These are phyloP conservation scores for Gaultheria prostrata DNA, from an alignment of 148 eudicot genomes.

Conservation along the genomic window DNA sequence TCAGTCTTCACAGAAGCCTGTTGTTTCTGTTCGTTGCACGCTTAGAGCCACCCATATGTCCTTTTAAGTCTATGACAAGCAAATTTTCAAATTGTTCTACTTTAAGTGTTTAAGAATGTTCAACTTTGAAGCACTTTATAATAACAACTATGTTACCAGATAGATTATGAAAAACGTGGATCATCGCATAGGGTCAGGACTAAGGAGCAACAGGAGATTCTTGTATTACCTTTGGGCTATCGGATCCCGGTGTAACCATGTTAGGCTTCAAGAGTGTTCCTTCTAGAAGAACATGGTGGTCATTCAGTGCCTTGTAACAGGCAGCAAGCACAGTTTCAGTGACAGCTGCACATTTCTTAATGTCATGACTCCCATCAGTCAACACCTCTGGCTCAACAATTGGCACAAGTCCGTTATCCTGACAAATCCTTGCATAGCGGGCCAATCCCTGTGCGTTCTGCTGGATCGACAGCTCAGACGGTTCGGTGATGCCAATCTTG, in stretches of 20 bases:
- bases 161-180: neutral
- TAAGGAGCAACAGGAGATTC: neutral
- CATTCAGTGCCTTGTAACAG: conserved; percentile 83
- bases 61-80: neutral
- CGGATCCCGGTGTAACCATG: conserved; percentile 96
- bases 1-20: neutral
- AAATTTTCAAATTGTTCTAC: too few relatives aligned
- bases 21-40: neutral
- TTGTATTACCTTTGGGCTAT: conserved; percentile 59
- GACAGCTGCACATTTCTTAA: conserved; percentile 74
- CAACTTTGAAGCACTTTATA: neutral
- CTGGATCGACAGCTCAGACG: conserved; percentile 75
- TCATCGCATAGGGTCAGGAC: neutral
- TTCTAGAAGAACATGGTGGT: conserved; percentile 84
- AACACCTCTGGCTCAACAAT: conserved; percentile 87
- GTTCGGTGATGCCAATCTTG: conserved; percentile 78
- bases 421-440: conserved; percentile 81
- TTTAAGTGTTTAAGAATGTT: neutral
- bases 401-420: conserved; percentile 82
- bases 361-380: conserved; percentile 75
- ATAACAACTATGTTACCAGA: neutral
- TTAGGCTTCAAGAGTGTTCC: conserved; percentile 94
- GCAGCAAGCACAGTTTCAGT: conserved; percentile 85
- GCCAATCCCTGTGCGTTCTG: conserved; percentile 94
- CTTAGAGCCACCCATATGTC: neutral